A percentile compares a stretch with the other conserved stretches of the same genome.
Evolutionary conservation across 2,329 filamentous ascomycete genomes (phyloP).

Genomic region (Corynespora cassiicola): DNA sequence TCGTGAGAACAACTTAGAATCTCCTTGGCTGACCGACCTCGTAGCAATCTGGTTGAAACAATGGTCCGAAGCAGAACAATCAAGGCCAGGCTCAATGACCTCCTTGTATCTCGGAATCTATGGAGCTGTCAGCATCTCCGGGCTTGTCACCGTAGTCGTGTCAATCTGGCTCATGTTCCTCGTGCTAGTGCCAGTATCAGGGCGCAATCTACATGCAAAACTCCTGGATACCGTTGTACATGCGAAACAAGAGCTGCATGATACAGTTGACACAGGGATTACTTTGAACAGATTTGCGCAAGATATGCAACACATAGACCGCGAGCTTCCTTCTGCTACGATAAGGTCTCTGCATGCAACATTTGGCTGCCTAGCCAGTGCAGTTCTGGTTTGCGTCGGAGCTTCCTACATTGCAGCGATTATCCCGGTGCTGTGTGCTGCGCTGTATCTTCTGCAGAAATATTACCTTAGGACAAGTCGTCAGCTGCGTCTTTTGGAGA

Average conservation of each 20-base stretch:
- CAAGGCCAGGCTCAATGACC: neutral
- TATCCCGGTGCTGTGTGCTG: conserved; percentile 40
- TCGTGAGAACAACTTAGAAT: no score
- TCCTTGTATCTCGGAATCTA: conserved; percentile 2
- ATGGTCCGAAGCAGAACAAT: conserved; percentile 7
- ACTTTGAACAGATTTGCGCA: conserved; percentile 16
- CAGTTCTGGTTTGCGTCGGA: conserved; percentile 3
- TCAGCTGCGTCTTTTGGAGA: conserved; percentile 56
- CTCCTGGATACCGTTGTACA: conserved; percentile 2
- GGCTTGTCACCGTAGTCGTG: neutral
- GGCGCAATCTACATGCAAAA: neutral
- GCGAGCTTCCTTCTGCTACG: conserved; percentile 6
- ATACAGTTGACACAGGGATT: conserved; percentile 1
- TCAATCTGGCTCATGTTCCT: conserved; percentile 5
- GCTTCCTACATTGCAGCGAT: conserved; percentile 6
- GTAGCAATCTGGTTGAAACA: conserved; percentile 10
- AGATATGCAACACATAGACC: conserved; percentile 16
- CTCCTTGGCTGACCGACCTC: neutral
- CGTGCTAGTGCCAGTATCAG: neutral
- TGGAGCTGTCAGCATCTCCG: neutral
- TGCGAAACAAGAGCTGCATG: conserved; percentile 9
- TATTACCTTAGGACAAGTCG: conserved; percentile 53
- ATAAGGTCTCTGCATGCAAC: conserved; percentile 3
- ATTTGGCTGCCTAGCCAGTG: neutral
- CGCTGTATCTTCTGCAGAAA: conserved; percentile 47